phyloP scores from a whole-genome alignment of 345 rosid genomes.

The Syzygium grande region DNA sequence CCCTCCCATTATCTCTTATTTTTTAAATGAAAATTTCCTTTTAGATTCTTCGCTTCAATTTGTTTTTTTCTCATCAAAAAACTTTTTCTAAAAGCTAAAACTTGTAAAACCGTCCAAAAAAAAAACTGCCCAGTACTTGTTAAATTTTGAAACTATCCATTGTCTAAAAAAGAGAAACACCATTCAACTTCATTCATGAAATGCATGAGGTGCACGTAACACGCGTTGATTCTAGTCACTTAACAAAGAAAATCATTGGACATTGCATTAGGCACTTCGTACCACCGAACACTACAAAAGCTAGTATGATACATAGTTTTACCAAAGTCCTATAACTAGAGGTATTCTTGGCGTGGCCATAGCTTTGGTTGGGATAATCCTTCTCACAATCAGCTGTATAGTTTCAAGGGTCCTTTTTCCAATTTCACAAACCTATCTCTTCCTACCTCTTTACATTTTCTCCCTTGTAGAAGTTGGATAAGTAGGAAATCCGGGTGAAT shows the following conservation, averaged over 20 bases:
- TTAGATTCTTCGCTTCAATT: too few relatives aligned
- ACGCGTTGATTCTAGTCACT: background rate
- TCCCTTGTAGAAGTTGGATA: background rate
- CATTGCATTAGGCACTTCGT: background rate
- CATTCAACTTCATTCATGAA: background rate
- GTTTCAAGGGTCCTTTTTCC: background rate
- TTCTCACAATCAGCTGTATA: background rate
- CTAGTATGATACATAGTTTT: background rate
- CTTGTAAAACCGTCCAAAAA: background rate
- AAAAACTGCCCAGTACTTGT: background rate
- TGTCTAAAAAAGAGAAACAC: background rate
- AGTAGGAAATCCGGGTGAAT: background rate
- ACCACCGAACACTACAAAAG: background rate
- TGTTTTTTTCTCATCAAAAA: too few relatives aligned
- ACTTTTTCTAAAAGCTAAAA: too few relatives aligned
- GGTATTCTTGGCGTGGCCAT: background rate
- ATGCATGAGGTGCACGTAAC: background rate
- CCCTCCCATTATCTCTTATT: too few relatives aligned
- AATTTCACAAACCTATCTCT: background rate
- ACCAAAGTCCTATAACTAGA: background rate
- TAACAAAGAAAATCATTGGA: background rate
- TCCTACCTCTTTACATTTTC: background rate
- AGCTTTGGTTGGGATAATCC: background rate
- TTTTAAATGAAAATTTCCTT: too few relatives aligned
- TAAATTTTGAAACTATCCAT: background rate